A percentile compares a stretch with the other conserved stretches of the same genome.
These are phyloP conservation scores for Pholiota adiposa DNA, from an alignment of 1,284 basidiomycete genomes.

Conservation along the genomic window DNA sequence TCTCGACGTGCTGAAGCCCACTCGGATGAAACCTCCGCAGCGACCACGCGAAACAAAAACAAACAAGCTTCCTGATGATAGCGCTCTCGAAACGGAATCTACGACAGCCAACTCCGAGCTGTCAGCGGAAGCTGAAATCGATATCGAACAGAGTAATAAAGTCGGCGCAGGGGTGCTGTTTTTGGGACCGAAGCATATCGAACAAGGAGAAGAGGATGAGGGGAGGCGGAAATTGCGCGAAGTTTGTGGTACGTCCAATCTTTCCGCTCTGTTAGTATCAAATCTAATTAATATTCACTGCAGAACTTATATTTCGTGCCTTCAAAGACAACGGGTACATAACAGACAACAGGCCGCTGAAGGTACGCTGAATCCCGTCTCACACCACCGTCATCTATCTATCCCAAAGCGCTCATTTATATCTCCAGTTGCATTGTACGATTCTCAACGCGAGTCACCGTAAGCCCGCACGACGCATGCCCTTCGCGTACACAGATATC, in stretches of 20 bases:
- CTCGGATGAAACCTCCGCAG: constrained; percentile 12
- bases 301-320: constrained; percentile 48
- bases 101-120: no score
- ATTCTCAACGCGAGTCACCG: constrained; percentile 65
- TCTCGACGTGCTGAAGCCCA: constrained; percentile 48
- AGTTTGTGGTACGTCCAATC: constrained; percentile 44
- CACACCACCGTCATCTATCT: no score
- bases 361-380: constrained; percentile 41
- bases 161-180: constrained; percentile 59
- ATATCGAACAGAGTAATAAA: constrained; percentile 22
- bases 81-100: neutral
- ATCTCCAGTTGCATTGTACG: constrained; percentile 72
- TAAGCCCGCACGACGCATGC: constrained; percentile 39
- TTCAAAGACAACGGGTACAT: constrained; percentile 59
- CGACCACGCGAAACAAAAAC: no score
- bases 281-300: no score
- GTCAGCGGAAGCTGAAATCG: constrained; percentile 15
- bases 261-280: neutral
- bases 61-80: no score
- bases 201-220: constrained; percentile 2
- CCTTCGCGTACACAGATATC: no score
- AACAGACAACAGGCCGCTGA: constrained; percentile 58
- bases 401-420: no score
- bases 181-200: constrained; percentile 43
- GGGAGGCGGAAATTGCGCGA: constrained; percentile 26